Evolutionary conservation across 2,329 filamentous ascomycete genomes (phyloP).

Genomic region (Pseudopyrenochaeta lycopersici): DNA sequence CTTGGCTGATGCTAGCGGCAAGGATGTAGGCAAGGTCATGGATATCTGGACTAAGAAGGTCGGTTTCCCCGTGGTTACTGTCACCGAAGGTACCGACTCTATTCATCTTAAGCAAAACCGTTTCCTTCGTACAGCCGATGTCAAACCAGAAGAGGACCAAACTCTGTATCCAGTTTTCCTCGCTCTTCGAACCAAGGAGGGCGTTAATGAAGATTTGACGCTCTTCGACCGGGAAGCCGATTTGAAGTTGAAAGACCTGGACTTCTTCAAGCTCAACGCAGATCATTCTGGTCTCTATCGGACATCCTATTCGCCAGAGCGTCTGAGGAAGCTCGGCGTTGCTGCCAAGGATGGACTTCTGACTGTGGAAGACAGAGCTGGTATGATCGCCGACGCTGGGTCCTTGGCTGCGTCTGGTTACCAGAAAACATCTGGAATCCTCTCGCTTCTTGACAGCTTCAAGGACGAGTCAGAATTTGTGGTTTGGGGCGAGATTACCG

Average conservation of each 20-base stretch:
- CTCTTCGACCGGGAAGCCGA: constrained; percentile 76
- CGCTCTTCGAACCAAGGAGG: constrained; percentile 83
- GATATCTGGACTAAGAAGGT: constrained; percentile 97
- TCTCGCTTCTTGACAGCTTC: constrained; percentile 87
- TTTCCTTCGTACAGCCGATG: constrained; percentile 90
- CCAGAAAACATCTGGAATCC: constrained; percentile 88
- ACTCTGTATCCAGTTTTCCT: constrained; percentile 91
- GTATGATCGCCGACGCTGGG: constrained; percentile 90
- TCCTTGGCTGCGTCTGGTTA: constrained; percentile 90
- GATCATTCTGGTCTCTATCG: constrained; percentile 94
- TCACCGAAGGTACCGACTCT: constrained; percentile 76
- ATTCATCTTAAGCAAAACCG: constrained; percentile 94
- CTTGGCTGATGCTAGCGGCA: constrained; percentile 86
- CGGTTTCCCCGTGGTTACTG: constrained; percentile 88
- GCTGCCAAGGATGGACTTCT: constrained; percentile 83
- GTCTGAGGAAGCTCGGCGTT: constrained; percentile 85
- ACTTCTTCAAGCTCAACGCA: constrained; percentile 97
- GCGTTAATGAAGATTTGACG: constrained; percentile 79
- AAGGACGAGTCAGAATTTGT: constrained; percentile 84
- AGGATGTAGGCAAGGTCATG: constrained; percentile 90
- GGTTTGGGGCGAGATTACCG: constrained; percentile 92
- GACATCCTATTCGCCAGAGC: constrained; percentile 84
- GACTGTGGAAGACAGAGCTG: constrained; percentile 88
- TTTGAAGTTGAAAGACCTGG: constrained; percentile 78
- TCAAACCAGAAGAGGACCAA: constrained; percentile 90